Evolutionary conservation across 441 rosid species (phyloP).

Genomic region (Lepidium campestre): DNA sequence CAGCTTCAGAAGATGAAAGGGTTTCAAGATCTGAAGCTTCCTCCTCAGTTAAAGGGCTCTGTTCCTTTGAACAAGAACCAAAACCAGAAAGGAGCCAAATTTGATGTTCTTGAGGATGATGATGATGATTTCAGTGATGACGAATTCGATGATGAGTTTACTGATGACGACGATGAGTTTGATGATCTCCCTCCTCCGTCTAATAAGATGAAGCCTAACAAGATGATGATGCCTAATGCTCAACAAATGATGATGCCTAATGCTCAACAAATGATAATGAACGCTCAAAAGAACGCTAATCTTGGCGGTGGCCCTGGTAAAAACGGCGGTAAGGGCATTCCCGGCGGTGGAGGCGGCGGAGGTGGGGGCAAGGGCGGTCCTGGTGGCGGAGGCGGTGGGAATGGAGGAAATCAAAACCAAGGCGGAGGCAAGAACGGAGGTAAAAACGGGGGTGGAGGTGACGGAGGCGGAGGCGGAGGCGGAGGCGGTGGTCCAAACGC

Average conservation of each 20-base stretch:
- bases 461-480: constrained; percentile 32
- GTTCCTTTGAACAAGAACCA: constrained; percentile 32
- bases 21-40: constrained; percentile 63
- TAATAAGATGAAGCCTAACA: constrained; percentile 44
- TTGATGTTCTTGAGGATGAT: constrained; percentile 41
- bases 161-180: constrained; percentile 36
- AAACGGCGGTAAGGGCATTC: constrained; percentile 32
- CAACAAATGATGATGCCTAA: constrained; percentile 49
- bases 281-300: constrained; percentile 45
- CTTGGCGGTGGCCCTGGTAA: constrained; percentile 29
- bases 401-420: constrained; percentile 38
- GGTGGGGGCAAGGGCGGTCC: constrained; percentile 36
- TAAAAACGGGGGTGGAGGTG: constrained; percentile 28
- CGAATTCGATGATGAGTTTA: constrained; percentile 36
- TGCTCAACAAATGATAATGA: constrained; percentile 46
- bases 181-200: constrained; percentile 45
- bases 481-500: constrained; percentile 32
- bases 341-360: constrained; percentile 24
- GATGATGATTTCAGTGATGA: constrained; percentile 54
- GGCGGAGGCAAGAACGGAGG: constrained; percentile 39
- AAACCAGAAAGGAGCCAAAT: constrained; percentile 50
- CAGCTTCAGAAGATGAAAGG: constrained; percentile 61
- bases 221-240: constrained; percentile 43
- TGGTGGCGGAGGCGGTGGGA: constrained; percentile 31
- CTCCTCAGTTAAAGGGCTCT: constrained; percentile 49